phyloP scores from a whole-genome alignment of 148 eudicot genomes.

The Rhododendron vialii region DNA sequence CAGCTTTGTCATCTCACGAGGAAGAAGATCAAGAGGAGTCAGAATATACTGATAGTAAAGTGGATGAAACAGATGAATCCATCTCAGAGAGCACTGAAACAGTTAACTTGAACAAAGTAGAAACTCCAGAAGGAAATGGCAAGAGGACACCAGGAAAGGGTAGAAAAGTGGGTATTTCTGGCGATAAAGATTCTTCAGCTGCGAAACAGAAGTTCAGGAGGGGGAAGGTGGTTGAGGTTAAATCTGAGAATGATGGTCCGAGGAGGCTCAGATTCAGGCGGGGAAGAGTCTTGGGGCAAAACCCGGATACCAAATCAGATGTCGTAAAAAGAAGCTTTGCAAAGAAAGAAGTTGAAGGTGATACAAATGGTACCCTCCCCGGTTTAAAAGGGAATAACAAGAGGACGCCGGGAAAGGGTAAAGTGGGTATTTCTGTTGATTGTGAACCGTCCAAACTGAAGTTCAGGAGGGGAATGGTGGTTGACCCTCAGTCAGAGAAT shows the following conservation, averaged over 20 bases:
- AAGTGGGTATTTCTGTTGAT: conserved; percentile 17
- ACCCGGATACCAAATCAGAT: not conserved
- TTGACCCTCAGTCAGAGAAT: conserved; percentile 43
- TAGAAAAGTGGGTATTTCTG: not conserved
- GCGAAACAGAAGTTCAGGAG: not conserved
- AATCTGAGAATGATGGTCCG: not conserved
- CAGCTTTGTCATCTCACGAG: conserved; percentile 38
- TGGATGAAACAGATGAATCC: conserved; percentile 35
- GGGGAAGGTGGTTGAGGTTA: conserved; percentile 1
- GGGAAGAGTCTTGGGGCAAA: not conserved
- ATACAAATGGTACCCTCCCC: not conserved
- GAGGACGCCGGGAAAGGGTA: conserved; percentile 13
- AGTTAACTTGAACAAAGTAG: conserved; percentile 2
- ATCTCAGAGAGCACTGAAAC: conserved; percentile 21
- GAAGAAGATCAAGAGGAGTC: conserved; percentile 30
- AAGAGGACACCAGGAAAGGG: not conserved
- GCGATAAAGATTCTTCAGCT: not conserved
- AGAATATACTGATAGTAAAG: conserved; percentile 33
- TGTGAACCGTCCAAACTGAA: conserved; percentile 37
- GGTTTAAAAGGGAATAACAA: conserved; percentile 13
- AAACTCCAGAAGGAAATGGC: conserved; percentile 16
- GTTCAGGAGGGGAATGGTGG: conserved; percentile 64
- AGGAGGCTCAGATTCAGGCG: not conserved
- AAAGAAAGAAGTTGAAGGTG: not conserved
- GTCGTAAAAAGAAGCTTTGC: not conserved